A percentile compares a stretch with the other conserved stretches of the same genome.
Evolutionary conservation across 2,329 filamentous ascomycete genomes (phyloP).

Genomic region (Stagonosporopsis cucurbitacearum): DNA sequence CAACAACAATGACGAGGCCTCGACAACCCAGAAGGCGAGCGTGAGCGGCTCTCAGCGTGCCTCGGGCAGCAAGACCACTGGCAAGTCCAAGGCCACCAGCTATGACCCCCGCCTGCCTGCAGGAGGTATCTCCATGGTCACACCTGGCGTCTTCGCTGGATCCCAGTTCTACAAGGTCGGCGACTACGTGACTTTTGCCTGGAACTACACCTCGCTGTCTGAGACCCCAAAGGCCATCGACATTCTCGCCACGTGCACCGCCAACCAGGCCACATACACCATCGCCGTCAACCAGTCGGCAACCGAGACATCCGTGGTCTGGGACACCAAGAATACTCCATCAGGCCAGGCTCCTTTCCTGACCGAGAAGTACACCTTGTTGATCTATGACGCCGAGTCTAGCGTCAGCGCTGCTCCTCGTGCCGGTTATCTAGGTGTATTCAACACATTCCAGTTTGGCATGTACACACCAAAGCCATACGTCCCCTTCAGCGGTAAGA

Average conservation of each 20-base stretch:
- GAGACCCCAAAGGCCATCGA: constrained; percentile 66
- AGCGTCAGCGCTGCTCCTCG: constrained; percentile 58
- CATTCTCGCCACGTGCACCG: constrained; percentile 66
- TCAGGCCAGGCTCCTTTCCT: constrained; percentile 55
- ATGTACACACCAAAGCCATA: constrained; percentile 66
- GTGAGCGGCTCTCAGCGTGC: constrained; percentile 29
- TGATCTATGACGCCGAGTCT: constrained; percentile 65
- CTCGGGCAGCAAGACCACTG: constrained; percentile 23
- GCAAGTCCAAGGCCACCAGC: constrained; percentile 36
- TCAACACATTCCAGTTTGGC: constrained; percentile 63
- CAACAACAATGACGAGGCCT: constrained; percentile 25
- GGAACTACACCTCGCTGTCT: constrained; percentile 72
- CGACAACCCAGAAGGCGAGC: constrained; percentile 21
- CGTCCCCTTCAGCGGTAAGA: constrained; percentile 57
- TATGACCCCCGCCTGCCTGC: constrained; percentile 62
- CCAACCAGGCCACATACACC: constrained; percentile 67
- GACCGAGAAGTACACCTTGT: constrained; percentile 67
- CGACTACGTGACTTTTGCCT: constrained; percentile 67
- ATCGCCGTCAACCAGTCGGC: constrained; percentile 66
- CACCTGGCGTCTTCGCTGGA: constrained; percentile 58
- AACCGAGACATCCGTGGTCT: constrained; percentile 59
- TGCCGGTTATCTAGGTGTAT: constrained; percentile 63
- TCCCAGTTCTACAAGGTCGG: constrained; percentile 70
- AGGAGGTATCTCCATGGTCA: constrained; percentile 68
- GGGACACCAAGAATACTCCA: constrained; percentile 61